A percentile compares a stretch with the other conserved stretches of the same genome.
phyloP scores from a whole-genome alignment of 768 basidiomycete genomes.

The Gymnopilus junonius region DNA sequence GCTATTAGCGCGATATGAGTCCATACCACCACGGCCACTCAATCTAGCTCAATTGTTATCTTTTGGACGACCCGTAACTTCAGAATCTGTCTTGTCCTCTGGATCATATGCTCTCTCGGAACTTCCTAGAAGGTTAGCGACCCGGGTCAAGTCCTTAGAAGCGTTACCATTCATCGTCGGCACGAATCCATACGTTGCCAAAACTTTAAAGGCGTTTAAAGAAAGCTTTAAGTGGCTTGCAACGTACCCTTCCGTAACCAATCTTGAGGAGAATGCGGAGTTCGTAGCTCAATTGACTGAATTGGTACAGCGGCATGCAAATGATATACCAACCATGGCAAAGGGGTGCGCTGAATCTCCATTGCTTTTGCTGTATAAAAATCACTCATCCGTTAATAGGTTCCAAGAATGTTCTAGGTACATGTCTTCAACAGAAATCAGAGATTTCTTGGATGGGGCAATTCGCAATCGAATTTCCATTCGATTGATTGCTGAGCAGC shows the following conservation, averaged over 20 bases:
- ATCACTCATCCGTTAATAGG: conserved; percentile 38
- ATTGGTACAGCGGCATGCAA: conserved; percentile 77
- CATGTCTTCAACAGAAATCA: conserved; percentile 81
- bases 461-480: conserved; percentile 89
- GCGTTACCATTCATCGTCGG: conserved; percentile 86
- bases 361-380: conserved; percentile 1
- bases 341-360: conserved; percentile 61
- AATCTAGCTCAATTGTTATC: conserved; percentile 76
- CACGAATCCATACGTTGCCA: conserved; percentile 85
- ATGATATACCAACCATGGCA: conserved; percentile 91
- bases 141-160: conserved; percentile 75
- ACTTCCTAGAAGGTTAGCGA: conserved; percentile 77
- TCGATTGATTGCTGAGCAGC: conserved; percentile 89
- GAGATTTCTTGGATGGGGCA: conserved; percentile 79
- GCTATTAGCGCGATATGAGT: conserved; percentile 65
- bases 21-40: conserved; percentile 67
- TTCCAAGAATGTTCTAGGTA: conserved; percentile 88
- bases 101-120: conserved; percentile 75
- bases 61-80: conserved; percentile 73
- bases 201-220: conserved; percentile 67
- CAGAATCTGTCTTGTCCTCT: conserved; percentile 74
- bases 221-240: conserved; percentile 74
- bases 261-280: conserved; percentile 66
- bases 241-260: conserved; percentile 65
- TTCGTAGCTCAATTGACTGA: conserved; percentile 73